Evolutionary conservation across 441 rosid species (phyloP).

Genomic region (Viola pubescens): DNA sequence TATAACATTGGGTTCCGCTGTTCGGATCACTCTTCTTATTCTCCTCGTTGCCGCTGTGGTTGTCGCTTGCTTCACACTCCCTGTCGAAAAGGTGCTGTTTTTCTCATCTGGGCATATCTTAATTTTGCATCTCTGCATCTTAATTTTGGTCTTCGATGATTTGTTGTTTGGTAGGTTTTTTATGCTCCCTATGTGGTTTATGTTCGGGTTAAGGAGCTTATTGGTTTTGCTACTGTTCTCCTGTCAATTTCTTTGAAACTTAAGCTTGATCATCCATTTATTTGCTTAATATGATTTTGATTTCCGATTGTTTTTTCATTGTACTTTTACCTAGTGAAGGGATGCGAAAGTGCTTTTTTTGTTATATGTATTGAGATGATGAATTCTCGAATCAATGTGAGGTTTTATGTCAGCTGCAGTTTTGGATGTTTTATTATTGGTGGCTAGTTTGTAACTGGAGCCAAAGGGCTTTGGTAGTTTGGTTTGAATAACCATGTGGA

Average conservation of each 20-base stretch:
- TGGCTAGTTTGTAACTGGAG: not conserved
- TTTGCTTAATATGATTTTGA: too few species aligned
- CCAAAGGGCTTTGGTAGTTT: not conserved
- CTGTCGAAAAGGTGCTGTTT: constrained; percentile 66
- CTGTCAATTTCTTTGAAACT: too few species aligned
- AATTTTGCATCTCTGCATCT: constrained; percentile 2
- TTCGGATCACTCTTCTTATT: constrained; percentile 56
- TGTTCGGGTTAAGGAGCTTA: not conserved
- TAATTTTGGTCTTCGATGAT: not conserved
- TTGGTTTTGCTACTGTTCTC: not conserved
- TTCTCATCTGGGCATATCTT: not conserved
- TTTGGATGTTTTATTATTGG: too few species aligned
- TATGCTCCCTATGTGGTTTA: constrained; percentile 13
- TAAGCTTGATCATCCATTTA: too few species aligned
- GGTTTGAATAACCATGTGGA: not conserved
- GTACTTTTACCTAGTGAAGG: too few species aligned
- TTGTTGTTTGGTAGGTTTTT: constrained; percentile 1
- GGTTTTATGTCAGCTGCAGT: too few species aligned
- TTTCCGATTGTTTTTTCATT: too few species aligned
- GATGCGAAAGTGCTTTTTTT: too few species aligned
- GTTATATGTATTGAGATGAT: too few species aligned
- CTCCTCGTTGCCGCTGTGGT: constrained; percentile 59
- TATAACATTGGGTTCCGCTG: constrained; percentile 64
- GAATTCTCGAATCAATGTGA: too few species aligned
- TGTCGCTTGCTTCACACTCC: constrained; percentile 80